Conservation (phyloP, 1,139 yeast genomes). For the Blastobotrys apis region DNA sequence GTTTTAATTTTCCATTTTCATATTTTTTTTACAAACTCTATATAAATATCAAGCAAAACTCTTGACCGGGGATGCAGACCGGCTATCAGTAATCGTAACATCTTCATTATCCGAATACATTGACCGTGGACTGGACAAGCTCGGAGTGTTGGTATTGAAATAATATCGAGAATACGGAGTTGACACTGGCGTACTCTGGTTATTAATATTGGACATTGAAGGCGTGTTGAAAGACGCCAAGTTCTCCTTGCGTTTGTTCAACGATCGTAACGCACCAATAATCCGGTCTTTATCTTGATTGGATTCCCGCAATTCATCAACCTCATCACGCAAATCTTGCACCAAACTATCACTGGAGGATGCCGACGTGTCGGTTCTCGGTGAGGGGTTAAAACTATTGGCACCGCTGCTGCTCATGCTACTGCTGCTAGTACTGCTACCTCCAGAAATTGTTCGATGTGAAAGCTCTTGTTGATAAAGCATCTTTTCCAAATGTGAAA, state of each 20-base stretch:
- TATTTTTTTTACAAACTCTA: too few species aligned
- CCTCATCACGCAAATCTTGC: constrained; percentile 67
- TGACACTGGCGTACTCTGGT: constrained; percentile 14
- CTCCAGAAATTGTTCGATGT: constrained; percentile 11
- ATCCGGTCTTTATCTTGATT: constrained; percentile 71
- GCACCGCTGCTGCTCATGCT: not conserved
- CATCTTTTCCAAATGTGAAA: constrained; percentile 57
- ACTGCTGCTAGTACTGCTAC: not conserved
- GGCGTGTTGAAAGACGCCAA: constrained; percentile 17
- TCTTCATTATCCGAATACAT: constrained; percentile 13
- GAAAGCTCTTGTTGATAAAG: constrained; percentile 40
- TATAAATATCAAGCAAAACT: constrained; percentile 6
- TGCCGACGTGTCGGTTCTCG: constrained; percentile 4
- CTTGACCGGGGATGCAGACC: constrained; percentile 11
- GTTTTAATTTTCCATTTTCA: too few species aligned
- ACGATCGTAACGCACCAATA: constrained; percentile 55
- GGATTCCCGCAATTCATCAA: constrained; percentile 57
- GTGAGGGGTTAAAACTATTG: constrained; percentile 6
- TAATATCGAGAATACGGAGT: constrained; percentile 25
- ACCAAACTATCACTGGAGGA: constrained; percentile 31
- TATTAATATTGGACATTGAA: not conserved
- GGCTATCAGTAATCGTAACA: constrained; percentile 11
- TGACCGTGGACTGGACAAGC: constrained; percentile 10
- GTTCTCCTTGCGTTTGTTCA: constrained; percentile 30
- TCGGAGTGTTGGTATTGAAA: constrained; percentile 10